Conservation (phyloP, 2,329 filamentous ascomycete species). For the Fusarium albosuccineum region DNA sequence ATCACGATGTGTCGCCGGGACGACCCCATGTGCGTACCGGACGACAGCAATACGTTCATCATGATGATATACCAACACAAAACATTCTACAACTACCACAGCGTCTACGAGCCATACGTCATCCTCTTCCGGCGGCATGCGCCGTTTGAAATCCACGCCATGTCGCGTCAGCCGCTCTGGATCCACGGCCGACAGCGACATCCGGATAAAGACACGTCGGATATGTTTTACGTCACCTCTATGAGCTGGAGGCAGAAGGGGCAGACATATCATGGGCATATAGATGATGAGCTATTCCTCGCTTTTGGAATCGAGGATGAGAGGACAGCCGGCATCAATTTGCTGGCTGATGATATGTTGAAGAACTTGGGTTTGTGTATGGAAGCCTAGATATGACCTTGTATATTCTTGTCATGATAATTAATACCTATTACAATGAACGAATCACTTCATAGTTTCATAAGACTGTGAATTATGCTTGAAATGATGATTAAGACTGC, state of each 20-base stretch:
- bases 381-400: conserved; percentile 14
- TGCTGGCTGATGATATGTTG: conserved; percentile 63
- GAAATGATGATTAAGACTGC: too few relatives aligned
- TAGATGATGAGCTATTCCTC: conserved; percentile 68
- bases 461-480: too few relatives aligned
- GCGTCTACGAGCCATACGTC: conserved; percentile 68
- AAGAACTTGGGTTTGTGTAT: conserved; percentile 49
- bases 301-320: conserved; percentile 69
- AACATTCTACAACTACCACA: conserved; percentile 60
- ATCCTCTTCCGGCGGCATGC: conserved; percentile 62
- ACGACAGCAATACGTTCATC: conserved; percentile 65
- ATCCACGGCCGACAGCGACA: conserved; percentile 61
- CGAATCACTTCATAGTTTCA: too few relatives aligned
- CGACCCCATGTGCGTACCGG: conserved; percentile 58
- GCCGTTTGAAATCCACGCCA: conserved; percentile 64
- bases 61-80: conserved; percentile 69
- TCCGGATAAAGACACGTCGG: conserved; percentile 52
- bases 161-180: conserved; percentile 67
- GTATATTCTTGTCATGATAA: too few relatives aligned
- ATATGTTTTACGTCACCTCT: conserved; percentile 71
- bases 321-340: conserved; percentile 62
- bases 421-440: too few relatives aligned
- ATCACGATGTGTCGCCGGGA: conserved; percentile 66
- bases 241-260: conserved; percentile 66
- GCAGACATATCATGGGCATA: conserved; percentile 66